These are phyloP conservation scores for Vaccinium corymbosum DNA, from an alignment of 148 eudicot species.

Conservation along the genomic window DNA sequence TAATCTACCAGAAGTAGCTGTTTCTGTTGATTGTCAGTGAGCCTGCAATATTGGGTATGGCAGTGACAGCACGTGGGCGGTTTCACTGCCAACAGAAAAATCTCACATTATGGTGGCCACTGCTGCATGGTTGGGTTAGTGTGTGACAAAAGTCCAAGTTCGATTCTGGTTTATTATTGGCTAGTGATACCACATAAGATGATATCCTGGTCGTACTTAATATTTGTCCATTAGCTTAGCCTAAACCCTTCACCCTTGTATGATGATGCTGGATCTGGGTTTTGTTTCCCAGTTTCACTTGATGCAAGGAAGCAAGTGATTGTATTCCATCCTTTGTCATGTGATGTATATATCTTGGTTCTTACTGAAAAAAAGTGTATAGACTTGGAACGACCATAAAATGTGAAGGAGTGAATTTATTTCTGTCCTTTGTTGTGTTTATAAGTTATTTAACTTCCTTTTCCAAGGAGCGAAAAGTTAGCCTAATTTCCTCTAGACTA, in stretches of 20 bases:
- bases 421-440: background rate
- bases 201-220: background rate
- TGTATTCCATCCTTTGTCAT: background rate
- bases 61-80: background rate
- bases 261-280: background rate
- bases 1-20: background rate
- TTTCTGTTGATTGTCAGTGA: background rate
- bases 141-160: background rate
- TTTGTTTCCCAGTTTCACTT: background rate
- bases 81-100: background rate
- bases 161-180: background rate
- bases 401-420: background rate
- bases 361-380: background rate
- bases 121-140: background rate
- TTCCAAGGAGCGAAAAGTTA: background rate
- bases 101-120: background rate
- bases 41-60: background rate
- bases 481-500: background rate
- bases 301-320: background rate
- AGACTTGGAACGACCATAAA: background rate
- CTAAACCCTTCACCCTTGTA: background rate
- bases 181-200: background rate
- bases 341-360: background rate
- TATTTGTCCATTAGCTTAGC: background rate
- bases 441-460: background rate